Evolutionary conservation across 225 moss, liverwort and hornwort genomes (phyloP).

Genomic region (Straminergon stramineum): DNA sequence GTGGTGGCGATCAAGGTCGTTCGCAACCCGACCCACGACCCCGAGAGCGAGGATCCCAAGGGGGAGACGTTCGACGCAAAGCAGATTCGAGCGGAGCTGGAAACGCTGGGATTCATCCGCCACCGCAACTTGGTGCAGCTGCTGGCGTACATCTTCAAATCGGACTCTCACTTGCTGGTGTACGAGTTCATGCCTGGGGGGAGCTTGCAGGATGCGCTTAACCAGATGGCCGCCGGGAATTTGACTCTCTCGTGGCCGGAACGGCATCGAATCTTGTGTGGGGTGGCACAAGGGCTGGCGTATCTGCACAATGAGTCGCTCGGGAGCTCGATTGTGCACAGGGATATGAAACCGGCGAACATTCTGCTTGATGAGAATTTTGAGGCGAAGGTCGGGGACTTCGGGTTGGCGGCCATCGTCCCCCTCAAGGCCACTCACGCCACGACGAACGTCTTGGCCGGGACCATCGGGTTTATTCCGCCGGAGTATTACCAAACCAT

Average conservation of each 20-base stretch:
- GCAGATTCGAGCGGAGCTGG: constrained; percentile 83
- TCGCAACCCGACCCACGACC: not conserved
- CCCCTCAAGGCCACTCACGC: constrained; percentile 61
- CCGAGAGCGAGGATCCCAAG: not conserved
- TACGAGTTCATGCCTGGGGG: constrained; percentile 70
- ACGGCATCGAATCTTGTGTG: constrained; percentile 63
- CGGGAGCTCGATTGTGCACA: constrained; percentile 63
- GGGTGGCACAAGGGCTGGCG: constrained; percentile 54
- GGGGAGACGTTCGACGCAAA: constrained; percentile 1
- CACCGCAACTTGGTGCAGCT: constrained; percentile 73
- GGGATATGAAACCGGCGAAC: constrained; percentile 76
- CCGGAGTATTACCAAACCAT: constrained; percentile 75
- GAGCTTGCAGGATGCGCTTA: constrained; percentile 46
- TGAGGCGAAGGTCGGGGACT: constrained; percentile 71
- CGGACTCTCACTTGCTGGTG: constrained; percentile 53
- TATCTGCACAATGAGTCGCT: constrained; percentile 65
- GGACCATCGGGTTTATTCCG: constrained; percentile 78
- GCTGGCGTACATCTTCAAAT: constrained; percentile 51
- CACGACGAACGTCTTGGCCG: constrained; percentile 39
- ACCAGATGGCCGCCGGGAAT: constrained; percentile 25
- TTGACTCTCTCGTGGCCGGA: constrained; percentile 61
- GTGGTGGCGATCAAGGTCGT: constrained; percentile 77
- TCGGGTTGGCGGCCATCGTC: constrained; percentile 71
- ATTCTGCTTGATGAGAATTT: constrained; percentile 51
- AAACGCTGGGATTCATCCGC: constrained; percentile 70